Evolutionary conservation across 2,329 filamentous ascomycete genomes (phyloP), one percentile per base, ranked within the genome.

Genomic region (Botrytis tulipae): DNA sequence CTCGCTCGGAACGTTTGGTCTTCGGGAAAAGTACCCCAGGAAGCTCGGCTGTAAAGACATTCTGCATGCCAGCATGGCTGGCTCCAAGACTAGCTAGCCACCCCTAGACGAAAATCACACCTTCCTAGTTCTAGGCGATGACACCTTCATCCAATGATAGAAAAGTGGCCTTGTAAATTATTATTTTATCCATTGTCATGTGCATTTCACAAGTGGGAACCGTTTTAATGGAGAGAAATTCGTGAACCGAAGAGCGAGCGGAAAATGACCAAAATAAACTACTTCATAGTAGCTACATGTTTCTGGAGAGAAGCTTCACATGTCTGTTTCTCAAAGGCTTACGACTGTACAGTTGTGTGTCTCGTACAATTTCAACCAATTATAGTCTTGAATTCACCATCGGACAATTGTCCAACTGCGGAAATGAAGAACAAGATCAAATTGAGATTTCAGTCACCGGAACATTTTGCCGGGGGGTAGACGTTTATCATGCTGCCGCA

Each of bases 391-490:
- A 40, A n/a, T 37, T 9, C 42, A 29, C 37, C 66, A 42, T 57
- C 66, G 66, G 66, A 16, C 18, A 25, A 57, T 32, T 42, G 35
- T 57, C 18, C 48, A 42, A 68, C 32, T 68, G 66, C n/a, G 66
- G 66, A 57, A 57, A 32, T 57, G 66, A 57, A 68, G 35, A 32
- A 57, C 54, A 68, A 68, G 48, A 68, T 57, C 48, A 25, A 68
- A 68, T 22, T 68, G 48, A 57, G 48, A 68, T 57, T 68, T 68
- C 66, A 48, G 66, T 68, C 66, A 68, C 66, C 66, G 66, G 66
- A 68, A 68, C 66, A 68, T 68, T 57, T 6, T 57, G 48, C 66
- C 37, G 66, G 66, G 62, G 46, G 35, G 35, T 42, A 57, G 48
- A 68, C 66, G 66, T 68, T 57, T 57, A 57, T 68, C 48, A 68